Base-by-base conservation (phyloP, 805 yeast species). In the Lipomyces spencermartinsiae region DNA sequence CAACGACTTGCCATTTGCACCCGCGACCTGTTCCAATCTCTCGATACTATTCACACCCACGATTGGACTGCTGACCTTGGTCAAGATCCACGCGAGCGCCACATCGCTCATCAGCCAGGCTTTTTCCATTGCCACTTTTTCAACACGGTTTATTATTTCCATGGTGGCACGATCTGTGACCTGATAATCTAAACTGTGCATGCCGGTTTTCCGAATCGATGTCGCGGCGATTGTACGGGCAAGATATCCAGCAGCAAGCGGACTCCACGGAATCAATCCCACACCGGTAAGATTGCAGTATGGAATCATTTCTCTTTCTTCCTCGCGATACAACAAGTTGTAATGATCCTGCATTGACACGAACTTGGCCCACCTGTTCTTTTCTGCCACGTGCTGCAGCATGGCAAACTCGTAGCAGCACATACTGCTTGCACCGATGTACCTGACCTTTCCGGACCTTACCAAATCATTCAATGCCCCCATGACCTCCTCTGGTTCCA, bases 371-470 rank as follows among this genome's bases (percentile, higher is more conserved):
- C 88, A 87, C 49, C 83, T 83, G 72, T 84, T 70, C 73, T 80
- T 81, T 64, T 87, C 89, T 2, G 92, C 91, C 65, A 82, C 77
- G 68, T 75, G 77, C 74, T 88, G 91, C 74, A 86, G 73, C 56
- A 71, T 72, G 25, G 82, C 86, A 74, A 88, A 87, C 71, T 87
- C 85, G 33, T 78, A 76, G 0, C 88, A 83, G 67, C 79, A 79
- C 90, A 88, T 87, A 1, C 87, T 77, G 1, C 89, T 86, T 1
- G 90, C 89, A 14, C 91, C 90, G 67, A 87, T 81, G 74, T 87
- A 87, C 61, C 89, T 79, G 6, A 80, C 80, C 33, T 77, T 73
- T n/a, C 89, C 89, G 46, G 71, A 64, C 56, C 80, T 79, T 29
- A 85, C 83, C 31, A 84, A 80, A 67, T 83, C 86, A 74, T 87